phyloP scores from a whole-genome alignment of 2,329 filamentous ascomycete genomes.

The Fusarium sp. region DNA sequence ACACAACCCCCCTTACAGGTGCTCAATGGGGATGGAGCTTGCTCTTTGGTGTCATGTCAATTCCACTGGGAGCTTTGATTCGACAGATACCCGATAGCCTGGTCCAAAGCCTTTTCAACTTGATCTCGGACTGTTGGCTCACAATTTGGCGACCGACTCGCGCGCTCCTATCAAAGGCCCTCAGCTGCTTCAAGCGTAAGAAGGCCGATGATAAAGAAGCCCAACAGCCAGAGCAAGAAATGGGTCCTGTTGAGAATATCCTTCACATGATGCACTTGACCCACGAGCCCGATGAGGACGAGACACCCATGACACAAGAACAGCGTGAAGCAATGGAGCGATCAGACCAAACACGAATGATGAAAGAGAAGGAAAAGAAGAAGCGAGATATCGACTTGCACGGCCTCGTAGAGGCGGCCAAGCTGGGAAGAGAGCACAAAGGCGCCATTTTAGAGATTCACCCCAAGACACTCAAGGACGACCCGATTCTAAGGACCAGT shows the following conservation, averaged over 20 bases:
- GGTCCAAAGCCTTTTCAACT: slow-evolving; percentile 46
- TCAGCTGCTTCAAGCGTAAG: slow-evolving; percentile 43
- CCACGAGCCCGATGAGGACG: slow-evolving; percentile 22
- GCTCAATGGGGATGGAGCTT: slow-evolving; percentile 78
- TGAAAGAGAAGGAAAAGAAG: slow-evolving; percentile 32
- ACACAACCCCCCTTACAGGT: slow-evolving; percentile 69
- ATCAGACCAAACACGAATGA: slow-evolving; percentile 31
- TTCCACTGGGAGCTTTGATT: slow-evolving; percentile 67
- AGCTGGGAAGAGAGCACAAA: slow-evolving; percentile 39
- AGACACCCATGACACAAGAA: slow-evolving; percentile 41
- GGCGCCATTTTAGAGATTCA: slow-evolving; percentile 55
- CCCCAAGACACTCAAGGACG: slow-evolving; percentile 54
- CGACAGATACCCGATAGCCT: slow-evolving; percentile 55
- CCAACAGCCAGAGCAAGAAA: slow-evolving; percentile 33
- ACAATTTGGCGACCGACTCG: slow-evolving; percentile 24
- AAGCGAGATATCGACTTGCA: slow-evolving; percentile 47
- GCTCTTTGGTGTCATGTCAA: slow-evolving; percentile 72
- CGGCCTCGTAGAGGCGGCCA: slow-evolving; percentile 49
- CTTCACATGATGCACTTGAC: slow-evolving; percentile 40
- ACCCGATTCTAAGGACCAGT: slow-evolving; percentile 51
- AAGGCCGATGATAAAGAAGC: slow-evolving; percentile 30
- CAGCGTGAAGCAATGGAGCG: slow-evolving; percentile 40
- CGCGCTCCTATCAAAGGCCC: slow-evolving; percentile 20
- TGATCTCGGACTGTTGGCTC: slow-evolving; percentile 3
- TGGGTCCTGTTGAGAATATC: slow-evolving; percentile 43